phyloP scores from a whole-genome alignment of 139 green algal species.

The Chlamydomonas sphaeroides region DNA sequence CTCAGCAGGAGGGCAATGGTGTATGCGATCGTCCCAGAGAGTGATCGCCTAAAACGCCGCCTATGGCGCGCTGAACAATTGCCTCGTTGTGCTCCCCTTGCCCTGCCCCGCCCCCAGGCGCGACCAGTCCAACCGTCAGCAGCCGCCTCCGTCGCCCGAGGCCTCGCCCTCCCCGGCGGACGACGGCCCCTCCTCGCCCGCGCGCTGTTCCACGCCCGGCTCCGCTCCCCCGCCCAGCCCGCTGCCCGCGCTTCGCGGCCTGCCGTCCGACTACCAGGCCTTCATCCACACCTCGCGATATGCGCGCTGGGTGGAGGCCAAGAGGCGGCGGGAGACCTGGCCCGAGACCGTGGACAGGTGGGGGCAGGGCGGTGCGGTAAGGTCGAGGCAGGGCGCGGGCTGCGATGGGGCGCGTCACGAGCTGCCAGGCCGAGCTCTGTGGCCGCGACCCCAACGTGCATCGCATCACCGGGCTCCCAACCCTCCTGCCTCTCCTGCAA shows the following conservation, averaged over 20 bases:
- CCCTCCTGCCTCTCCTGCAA: not conserved
- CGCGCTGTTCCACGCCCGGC: not conserved
- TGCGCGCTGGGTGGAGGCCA: conserved; percentile 46
- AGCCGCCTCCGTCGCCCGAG: not conserved
- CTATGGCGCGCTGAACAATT: not conserved
- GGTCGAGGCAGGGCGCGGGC: not conserved
- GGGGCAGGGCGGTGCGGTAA: not conserved
- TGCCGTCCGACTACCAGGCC: conserved; percentile 50
- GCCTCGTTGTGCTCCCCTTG: not conserved
- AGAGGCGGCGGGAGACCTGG: conserved; percentile 52
- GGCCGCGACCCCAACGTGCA: too few species aligned
- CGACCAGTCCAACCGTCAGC: conserved; percentile 24
- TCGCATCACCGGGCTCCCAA: too few species aligned
- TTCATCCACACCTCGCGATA: conserved; percentile 63
- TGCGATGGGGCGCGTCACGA: too few species aligned
- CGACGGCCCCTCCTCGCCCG: not conserved
- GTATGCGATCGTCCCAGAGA: not conserved
- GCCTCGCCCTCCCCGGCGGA: not conserved
- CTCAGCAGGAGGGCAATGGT: not conserved
- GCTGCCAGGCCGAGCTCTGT: too few species aligned
- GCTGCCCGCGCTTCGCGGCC: not conserved
- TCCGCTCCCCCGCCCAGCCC: not conserved
- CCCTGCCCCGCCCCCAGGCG: not conserved
- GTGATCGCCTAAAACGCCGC: not conserved
- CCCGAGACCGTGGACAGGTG: conserved; percentile 57